Base-by-base conservation (phyloP, 2,329 filamentous ascomycete genomes). In the Fusarium piperis region DNA sequence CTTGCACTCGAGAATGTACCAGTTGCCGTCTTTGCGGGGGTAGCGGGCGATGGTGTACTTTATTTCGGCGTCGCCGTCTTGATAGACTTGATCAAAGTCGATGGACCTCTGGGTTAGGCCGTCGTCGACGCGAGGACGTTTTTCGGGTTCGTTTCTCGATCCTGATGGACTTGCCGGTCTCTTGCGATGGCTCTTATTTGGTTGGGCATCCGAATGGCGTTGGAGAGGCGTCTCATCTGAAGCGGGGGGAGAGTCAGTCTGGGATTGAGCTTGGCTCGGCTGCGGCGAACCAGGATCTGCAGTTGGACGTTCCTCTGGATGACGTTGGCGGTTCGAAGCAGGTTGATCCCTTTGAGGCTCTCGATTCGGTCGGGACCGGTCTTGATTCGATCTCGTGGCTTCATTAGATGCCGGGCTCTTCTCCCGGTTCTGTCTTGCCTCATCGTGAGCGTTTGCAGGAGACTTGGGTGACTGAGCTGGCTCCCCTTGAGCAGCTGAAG, bases 1-100 rank as follows among this genome's bases (percentile, higher is more conserved):
- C 1, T 56, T 23, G 5, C 71, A 73, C 26, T 64, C 55, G 0
- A 71, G 12, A 1, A 73, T 70, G 20, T 73, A 73, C 58, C 65
- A 73, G 0, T 7, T 2, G 0, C 30, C 62, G 1, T 15, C 16
- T 13, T 13, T 20, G 3, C 7, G 10, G 11, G 64, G 64, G 1
- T 55, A 64, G 0, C 23, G 11, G 3, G 46, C 33, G 0, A 73
- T 73, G 0, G 44, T 30, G 10, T 70, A 65, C 3, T 59, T 64
- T 2, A 16, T 18, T 1, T 15, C 1, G 2, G 71, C 65, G 1
- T 64, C 44, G 6, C 71, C 71, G 2, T 59, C 12, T 32, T 63
- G 68, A 35, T 52, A 73, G 0, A 73, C 36, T 7, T 73, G 8
- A 0, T 59, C 36, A 15, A 71, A 71, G 0, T 57, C 39, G 52